Evolutionary conservation across 345 rosid genomes (phyloP), one percentile per base, ranked within the genome.

Genomic region (Lepidium aucheri): DNA sequence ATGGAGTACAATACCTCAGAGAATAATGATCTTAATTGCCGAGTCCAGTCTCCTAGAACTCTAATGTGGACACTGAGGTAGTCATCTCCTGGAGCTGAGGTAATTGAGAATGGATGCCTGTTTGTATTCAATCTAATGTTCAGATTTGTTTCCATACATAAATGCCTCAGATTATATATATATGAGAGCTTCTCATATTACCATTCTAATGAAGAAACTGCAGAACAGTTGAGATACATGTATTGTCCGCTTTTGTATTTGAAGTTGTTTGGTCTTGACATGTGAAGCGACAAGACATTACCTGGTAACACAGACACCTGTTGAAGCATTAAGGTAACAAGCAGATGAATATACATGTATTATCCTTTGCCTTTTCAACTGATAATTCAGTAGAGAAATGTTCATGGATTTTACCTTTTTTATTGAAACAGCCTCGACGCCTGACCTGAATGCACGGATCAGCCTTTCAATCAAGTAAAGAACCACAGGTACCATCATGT

Each of bases 61-160:
- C 91, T 82, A 6, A 90, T 85, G 70, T 87, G 95, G 60, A 89
- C 89, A 53, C 96, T 89, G 5, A 89, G 74, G 74, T 84, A 67
- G 52, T 89, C 83, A 55, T 90, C 91, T 47, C 83, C 89, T 3
- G 95, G 96, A 18, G 94, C 86, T 4, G 96, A 90, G 47, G 96
- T 87, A 11, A 87, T 90, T 4, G 91, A 87, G 68, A 90, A 90
- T 73, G 96, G 96, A 42, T 90, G 96, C 96, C 96, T 89, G 84
- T 28, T 59, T 50, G 57, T 51, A 26, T 20, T 20, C 36, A 66
- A 52, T 43, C 53, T 33, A 45, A 2, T 66, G 12, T 61, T 52
- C 34, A 67, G 30, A 36, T 43, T 24, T 41, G n/a, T 24, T 30
- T 67, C 15, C 36, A 17, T 46, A 49, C 36, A 16, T 11, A 44